Evolutionary conservation across 345 rosid genomes (phyloP).

Genomic region (Firmiana major): DNA sequence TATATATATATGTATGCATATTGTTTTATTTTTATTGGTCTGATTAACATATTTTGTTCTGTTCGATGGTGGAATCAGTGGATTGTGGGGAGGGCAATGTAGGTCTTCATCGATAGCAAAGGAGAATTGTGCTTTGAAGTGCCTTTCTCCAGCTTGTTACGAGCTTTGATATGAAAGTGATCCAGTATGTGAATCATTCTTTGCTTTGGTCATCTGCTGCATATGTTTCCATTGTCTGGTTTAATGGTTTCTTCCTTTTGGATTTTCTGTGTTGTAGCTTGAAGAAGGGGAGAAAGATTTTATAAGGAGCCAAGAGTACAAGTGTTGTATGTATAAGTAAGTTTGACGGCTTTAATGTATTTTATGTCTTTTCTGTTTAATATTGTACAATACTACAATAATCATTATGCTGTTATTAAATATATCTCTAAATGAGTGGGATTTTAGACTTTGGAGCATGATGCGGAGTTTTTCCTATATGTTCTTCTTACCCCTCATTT

Average conservation of each 20-base stretch:
- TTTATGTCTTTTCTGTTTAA: neutral
- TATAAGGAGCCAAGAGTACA: constrained; percentile 13
- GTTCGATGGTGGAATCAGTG: constrained; percentile 23
- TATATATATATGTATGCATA: too few species aligned
- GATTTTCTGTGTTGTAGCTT: neutral
- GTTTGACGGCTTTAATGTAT: neutral
- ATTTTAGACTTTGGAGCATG: neutral
- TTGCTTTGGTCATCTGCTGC: neutral
- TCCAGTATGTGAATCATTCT: constrained; percentile 7
- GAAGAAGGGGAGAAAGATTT: constrained; percentile 15
- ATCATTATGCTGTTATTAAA: neutral
- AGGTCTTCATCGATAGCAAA: constrained; percentile 43
- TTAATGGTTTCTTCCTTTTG: neutral
- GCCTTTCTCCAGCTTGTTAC: constrained; percentile 6
- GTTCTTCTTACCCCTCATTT: neutral
- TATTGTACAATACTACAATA: neutral
- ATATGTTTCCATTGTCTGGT: neutral
- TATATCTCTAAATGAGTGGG: neutral
- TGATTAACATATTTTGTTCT: neutral
- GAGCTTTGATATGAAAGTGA: constrained; percentile 20
- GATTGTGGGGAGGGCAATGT: constrained; percentile 36
- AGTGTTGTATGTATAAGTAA: constrained; percentile 11
- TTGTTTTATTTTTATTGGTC: neutral
- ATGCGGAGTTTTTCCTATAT: neutral
- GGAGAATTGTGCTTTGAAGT: constrained; percentile 17